phyloP scores from a whole-genome alignment of 2,329 filamentous ascomycete species.

The Thielaviopsis punctulata region DNA sequence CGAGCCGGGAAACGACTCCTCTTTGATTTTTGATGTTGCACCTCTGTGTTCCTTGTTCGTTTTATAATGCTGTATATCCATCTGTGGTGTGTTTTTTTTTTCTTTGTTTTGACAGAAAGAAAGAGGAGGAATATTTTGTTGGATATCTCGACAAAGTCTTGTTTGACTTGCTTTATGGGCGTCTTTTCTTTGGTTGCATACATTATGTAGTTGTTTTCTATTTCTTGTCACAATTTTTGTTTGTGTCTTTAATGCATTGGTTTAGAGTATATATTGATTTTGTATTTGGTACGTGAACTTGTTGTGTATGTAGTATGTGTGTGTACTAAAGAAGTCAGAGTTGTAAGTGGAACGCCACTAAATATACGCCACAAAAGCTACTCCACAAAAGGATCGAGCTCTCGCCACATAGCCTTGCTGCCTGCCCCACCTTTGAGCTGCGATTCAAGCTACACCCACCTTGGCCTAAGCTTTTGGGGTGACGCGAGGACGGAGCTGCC shows the following conservation, averaged over 20 bases:
- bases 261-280: too few relatives aligned
- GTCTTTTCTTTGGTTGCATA: neutral
- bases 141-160: neutral
- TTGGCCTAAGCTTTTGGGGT: too few relatives aligned
- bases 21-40: slow-evolving; percentile 8
- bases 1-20: slow-evolving; percentile 28
- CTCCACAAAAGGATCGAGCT: too few relatives aligned
- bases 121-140: neutral
- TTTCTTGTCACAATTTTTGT: neutral
- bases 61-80: neutral
- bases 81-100: neutral
- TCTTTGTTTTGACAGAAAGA: neutral
- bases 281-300: too few relatives aligned
- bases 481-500: slow-evolving; percentile 5
- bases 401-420: neutral
- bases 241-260: neutral
- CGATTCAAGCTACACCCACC: neutral
- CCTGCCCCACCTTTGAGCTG: slow-evolving; percentile 1
- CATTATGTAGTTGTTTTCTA: neutral
- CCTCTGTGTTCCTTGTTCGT: too few relatives aligned
- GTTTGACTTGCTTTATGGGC: neutral
- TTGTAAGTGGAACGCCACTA: neutral
- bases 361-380: neutral
- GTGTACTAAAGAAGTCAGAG: too few relatives aligned
- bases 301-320: too few relatives aligned